Conservation (phyloP, 257 asterid species). For the Vinca minor region DNA sequence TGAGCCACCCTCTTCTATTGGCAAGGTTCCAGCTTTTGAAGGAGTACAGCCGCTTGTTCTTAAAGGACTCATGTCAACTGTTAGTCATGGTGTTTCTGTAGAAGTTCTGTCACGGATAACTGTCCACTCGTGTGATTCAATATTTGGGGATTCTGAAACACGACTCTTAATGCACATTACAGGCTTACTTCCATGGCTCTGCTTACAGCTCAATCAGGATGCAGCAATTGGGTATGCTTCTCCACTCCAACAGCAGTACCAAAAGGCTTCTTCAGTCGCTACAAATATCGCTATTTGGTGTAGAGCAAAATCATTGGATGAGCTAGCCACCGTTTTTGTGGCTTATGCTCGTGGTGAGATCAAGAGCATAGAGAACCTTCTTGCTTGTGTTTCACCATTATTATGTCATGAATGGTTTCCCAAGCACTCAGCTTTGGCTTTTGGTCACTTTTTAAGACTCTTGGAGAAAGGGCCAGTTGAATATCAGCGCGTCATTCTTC, state of each 20-base stretch:
- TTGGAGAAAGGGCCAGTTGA: conserved; percentile 90
- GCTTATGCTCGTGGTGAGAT: conserved; percentile 76
- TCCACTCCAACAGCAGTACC: conserved; percentile 58
- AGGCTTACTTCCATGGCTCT: conserved; percentile 99
- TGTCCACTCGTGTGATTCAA: conserved; percentile 90
- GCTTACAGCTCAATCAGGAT: conserved; percentile 88
- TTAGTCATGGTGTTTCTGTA: conserved; percentile 78
- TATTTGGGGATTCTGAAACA: conserved; percentile 85
- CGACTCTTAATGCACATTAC: conserved; percentile 93
- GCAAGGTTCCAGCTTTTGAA: conserved; percentile 75
- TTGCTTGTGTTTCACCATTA: conserved; percentile 89
- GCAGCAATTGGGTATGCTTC: conserved; percentile 45
- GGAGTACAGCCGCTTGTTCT: conserved; percentile 97
- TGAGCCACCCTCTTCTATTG: conserved; percentile 43
- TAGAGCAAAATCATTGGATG: conserved; percentile 73
- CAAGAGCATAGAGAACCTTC: conserved; percentile 72
- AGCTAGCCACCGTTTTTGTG: conserved; percentile 72
- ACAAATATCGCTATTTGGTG: conserved; percentile 82
- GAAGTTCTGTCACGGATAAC: conserved; percentile 91
- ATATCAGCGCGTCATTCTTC: conserved; percentile 89
- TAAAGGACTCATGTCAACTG: conserved; percentile 85
- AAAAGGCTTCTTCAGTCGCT: conserved; percentile 83
- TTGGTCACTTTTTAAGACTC: conserved; percentile 82
- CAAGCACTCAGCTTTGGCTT: conserved; percentile 82
- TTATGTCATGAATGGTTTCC: conserved; percentile 95